These are phyloP conservation scores for Stenogyne calaminthoides DNA, from an alignment of 305 asterid genomes.

Conservation along the genomic window DNA sequence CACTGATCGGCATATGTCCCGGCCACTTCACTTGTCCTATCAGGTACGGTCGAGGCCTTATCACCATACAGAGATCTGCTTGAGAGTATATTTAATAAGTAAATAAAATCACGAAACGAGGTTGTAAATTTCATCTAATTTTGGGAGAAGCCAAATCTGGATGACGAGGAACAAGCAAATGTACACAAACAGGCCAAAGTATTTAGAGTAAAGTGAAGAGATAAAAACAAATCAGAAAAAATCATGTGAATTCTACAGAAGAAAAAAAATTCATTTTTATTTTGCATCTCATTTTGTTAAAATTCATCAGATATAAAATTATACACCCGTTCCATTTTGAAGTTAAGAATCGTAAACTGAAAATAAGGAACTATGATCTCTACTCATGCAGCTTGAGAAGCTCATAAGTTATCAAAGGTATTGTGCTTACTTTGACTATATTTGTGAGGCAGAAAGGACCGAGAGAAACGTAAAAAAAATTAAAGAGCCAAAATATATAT, in stretches of 20 bases:
- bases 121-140: background rate
- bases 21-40: constrained; percentile 71
- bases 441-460: background rate
- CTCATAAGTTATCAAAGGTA: background rate
- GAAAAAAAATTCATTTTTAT: no score
- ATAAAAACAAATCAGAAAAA: background rate
- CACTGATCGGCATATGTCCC: constrained; percentile 72
- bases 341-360: background rate
- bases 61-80: constrained; percentile 71
- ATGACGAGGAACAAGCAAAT: background rate
- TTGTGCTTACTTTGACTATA: background rate
- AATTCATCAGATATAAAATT: background rate
- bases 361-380: background rate
- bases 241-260: background rate
- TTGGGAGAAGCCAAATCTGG: background rate
- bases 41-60: constrained; percentile 61
- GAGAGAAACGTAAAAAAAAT: background rate
- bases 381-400: background rate
- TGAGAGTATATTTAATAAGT: background rate
- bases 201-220: background rate
- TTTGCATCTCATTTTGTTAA: background rate
- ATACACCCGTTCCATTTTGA: background rate
- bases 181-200: background rate
- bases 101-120: constrained; percentile 5
- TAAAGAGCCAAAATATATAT: constrained; percentile 8